These are phyloP conservation scores for Colletotrichum musae DNA, from an alignment of 2,329 filamentous ascomycete genomes.

Conservation along the genomic window DNA sequence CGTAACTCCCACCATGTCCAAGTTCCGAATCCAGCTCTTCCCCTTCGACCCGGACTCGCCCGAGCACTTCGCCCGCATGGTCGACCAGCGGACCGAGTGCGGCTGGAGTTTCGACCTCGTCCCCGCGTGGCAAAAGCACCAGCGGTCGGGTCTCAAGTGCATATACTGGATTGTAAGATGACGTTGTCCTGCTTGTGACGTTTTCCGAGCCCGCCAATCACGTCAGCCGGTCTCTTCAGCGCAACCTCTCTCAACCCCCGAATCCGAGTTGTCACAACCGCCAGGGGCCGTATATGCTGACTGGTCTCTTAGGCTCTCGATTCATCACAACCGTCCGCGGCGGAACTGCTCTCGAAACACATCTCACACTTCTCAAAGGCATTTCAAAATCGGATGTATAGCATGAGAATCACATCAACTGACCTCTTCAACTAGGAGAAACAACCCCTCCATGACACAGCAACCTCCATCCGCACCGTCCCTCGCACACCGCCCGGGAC, in stretches of 20 bases:
- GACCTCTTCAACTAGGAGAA: slow-evolving; percentile 38
- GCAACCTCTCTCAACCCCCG: too few species aligned
- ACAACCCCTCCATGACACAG: slow-evolving; percentile 40
- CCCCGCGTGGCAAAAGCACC: slow-evolving; percentile 42
- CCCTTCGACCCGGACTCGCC: slow-evolving; percentile 47
- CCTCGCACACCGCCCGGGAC: slow-evolving; percentile 24
- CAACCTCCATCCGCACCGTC: slow-evolving; percentile 24
- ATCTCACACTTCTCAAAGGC: slow-evolving; percentile 42
- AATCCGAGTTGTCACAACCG: too few species aligned
- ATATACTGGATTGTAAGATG: slow-evolving; percentile 44
- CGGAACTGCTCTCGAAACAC: slow-evolving; percentile 44
- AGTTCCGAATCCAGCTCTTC: slow-evolving; percentile 40
- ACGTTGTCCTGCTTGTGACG: too few species aligned
- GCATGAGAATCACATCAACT: not conserved
- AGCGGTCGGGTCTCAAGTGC: slow-evolving; percentile 42
- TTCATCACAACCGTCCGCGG: slow-evolving; percentile 21
- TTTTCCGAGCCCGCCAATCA: too few species aligned
- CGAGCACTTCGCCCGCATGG: slow-evolving; percentile 44
- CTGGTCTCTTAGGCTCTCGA: slow-evolving; percentile 38
- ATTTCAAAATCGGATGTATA: not conserved
- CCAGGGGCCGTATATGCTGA: not conserved
- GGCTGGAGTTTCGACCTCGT: slow-evolving; percentile 45
- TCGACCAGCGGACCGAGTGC: slow-evolving; percentile 45
- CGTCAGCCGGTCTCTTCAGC: too few species aligned
- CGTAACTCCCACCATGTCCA: slow-evolving; percentile 8